Evolutionary conservation across 1,139 yeast species (phyloP).

Genomic region (Pichia sp.): DNA sequence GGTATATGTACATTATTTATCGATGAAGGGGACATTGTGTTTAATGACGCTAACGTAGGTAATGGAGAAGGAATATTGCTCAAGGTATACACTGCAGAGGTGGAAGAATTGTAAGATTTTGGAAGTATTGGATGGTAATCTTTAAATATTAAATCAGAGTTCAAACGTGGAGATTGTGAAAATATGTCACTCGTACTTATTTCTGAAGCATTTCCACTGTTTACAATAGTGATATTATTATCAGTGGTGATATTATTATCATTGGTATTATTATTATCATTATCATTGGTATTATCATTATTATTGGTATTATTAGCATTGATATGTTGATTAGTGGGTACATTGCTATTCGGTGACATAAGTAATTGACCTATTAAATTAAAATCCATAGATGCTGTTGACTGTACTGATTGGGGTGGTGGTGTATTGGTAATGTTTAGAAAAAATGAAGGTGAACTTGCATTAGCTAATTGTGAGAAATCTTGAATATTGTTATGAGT

Average conservation of each 20-base stretch:
- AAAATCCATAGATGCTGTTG: constrained; percentile 8
- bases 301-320: neutral
- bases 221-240: neutral
- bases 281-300: neutral
- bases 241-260: neutral
- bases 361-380: constrained; percentile 13
- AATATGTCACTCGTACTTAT: neutral
- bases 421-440: neutral
- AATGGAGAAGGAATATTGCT: neutral
- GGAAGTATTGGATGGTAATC: neutral
- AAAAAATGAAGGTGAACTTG: neutral
- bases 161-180: neutral
- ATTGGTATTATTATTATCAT: neutral
- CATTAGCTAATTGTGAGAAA: neutral
- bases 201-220: neutral
- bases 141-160: neutral
- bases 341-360: constrained; percentile 12
- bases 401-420: neutral
- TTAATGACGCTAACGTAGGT: neutral
- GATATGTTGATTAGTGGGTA: no score
- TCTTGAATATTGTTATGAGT: neutral
- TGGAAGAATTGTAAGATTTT: neutral
- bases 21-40: neutral
- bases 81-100: neutral
- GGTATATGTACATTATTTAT: neutral